A percentile compares a stretch with the other conserved stretches of the same genome.
phyloP scores from a whole-genome alignment of 305 asterid species.

The Plantago rigida region DNA sequence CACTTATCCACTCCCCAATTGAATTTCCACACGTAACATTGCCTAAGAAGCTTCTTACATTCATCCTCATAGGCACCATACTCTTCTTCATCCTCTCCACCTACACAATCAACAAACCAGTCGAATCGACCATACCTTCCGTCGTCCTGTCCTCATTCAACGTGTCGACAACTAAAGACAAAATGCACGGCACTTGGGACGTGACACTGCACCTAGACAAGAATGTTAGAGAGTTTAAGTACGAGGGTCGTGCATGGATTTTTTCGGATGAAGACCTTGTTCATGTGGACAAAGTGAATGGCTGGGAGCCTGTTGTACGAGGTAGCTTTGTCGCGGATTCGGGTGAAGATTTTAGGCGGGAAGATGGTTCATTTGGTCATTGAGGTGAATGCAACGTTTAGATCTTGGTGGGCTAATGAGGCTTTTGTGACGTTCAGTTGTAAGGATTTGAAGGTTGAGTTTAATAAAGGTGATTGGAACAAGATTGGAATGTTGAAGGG shows the following conservation, averaged over 20 bases:
- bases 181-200: not conserved
- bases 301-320: no score
- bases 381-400: not conserved
- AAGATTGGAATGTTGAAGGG: not conserved
- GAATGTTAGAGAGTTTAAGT: not conserved
- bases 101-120: no score
- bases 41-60: no score
- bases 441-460: not conserved
- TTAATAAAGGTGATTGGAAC: not conserved
- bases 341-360: not conserved
- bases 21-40: no score
- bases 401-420: not conserved
- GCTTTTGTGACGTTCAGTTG: not conserved
- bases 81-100: no score
- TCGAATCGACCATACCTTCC: no score
- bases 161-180: no score
- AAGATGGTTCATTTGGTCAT: constrained; percentile 2
- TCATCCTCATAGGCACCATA: no score
- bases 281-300: not conserved
- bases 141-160: no score
- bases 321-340: not conserved
- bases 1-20: no score
- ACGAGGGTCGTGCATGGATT: constrained; percentile 2
- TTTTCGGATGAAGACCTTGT: not conserved
- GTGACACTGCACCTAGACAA: not conserved